Conservation (phyloP, 495 filamentous ascomycete species). For the Glonium stellatum region DNA sequence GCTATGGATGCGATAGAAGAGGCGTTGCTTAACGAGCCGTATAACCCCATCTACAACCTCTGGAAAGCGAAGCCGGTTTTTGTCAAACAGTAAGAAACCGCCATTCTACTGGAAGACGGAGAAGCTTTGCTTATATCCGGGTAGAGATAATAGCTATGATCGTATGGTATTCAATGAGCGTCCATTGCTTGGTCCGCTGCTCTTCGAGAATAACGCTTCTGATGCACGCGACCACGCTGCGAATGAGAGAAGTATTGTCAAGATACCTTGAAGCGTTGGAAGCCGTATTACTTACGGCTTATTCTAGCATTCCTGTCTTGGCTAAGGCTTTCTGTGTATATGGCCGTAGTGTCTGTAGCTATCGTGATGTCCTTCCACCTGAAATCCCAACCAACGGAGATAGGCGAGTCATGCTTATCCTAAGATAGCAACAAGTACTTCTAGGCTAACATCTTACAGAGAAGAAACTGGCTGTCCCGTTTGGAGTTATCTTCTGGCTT, state of each 20-base stretch:
- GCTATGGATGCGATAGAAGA: slow-evolving; percentile 16
- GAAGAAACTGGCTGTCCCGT: slow-evolving; percentile 66
- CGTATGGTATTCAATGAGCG: slow-evolving; percentile 54
- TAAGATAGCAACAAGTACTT: not conserved
- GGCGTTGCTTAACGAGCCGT: slow-evolving; percentile 28
- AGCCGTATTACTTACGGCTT: slow-evolving; percentile 1
- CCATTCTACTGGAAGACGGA: not conserved
- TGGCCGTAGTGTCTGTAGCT: slow-evolving; percentile 80
- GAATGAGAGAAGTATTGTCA: slow-evolving; percentile 64
- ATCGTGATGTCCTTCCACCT: slow-evolving; percentile 93
- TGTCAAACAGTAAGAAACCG: slow-evolving; percentile 33
- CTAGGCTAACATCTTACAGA: slow-evolving; percentile 40
- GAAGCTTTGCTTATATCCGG: slow-evolving; percentile 8
- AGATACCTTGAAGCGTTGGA: not conserved
- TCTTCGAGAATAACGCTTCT: slow-evolving; percentile 82
- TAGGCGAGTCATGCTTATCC: slow-evolving; percentile 29
- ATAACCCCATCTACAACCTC: slow-evolving; percentile 35
- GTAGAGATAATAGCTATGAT: slow-evolving; percentile 34
- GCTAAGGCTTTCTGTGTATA: slow-evolving; percentile 84
- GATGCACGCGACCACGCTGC: slow-evolving; percentile 84
- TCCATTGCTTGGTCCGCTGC: slow-evolving; percentile 66
- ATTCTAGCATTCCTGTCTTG: slow-evolving; percentile 76
- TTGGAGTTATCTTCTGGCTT: slow-evolving; percentile 84
- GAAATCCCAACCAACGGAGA: slow-evolving; percentile 56
- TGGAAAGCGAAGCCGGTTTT: slow-evolving; percentile 28